These are phyloP conservation scores for Rhodotorula sp. DNA, from an alignment of 1,284 basidiomycete genomes.

Conservation along the genomic window DNA sequence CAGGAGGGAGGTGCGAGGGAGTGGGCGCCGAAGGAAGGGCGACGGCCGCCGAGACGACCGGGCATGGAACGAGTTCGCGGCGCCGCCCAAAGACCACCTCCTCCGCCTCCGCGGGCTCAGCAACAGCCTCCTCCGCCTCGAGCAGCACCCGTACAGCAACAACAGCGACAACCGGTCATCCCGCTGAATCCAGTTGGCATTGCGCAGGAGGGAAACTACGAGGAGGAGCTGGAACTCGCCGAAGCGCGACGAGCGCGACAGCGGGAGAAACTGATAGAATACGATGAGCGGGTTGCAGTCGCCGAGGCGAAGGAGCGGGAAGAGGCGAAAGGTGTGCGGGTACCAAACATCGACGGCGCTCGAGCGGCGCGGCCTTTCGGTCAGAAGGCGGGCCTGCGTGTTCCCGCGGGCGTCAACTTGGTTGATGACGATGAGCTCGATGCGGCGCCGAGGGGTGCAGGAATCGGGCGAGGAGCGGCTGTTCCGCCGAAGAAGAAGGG, in stretches of 20 bases:
- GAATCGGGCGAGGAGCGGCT: background rate
- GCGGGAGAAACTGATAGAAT: conserved; percentile 3
- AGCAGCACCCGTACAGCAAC: background rate
- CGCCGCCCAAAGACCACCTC: too few relatives aligned
- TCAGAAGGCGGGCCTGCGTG: background rate
- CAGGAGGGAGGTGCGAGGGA: background rate
- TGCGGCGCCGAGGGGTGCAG: conserved; percentile 7
- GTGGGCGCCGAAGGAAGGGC: background rate
- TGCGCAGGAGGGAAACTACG: background rate
- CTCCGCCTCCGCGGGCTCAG: background rate
- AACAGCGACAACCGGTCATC: background rate
- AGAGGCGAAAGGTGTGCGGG: background rate
- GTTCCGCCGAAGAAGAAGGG: conserved; percentile 15
- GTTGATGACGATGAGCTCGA: conserved; percentile 24
- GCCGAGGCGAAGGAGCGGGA: background rate
- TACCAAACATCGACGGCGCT: background rate
- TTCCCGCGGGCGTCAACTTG: background rate
- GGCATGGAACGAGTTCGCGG: too few relatives aligned
- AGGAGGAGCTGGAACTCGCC: conserved; percentile 10
- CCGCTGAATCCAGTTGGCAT: background rate
- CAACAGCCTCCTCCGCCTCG: background rate
- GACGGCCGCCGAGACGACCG: background rate
- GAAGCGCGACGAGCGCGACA: background rate
- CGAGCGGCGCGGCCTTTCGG: background rate
- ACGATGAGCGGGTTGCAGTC: conserved; percentile 2